Base-by-base conservation (phyloP, 2,329 filamentous ascomycete species). In the Thelonectria rubi region DNA sequence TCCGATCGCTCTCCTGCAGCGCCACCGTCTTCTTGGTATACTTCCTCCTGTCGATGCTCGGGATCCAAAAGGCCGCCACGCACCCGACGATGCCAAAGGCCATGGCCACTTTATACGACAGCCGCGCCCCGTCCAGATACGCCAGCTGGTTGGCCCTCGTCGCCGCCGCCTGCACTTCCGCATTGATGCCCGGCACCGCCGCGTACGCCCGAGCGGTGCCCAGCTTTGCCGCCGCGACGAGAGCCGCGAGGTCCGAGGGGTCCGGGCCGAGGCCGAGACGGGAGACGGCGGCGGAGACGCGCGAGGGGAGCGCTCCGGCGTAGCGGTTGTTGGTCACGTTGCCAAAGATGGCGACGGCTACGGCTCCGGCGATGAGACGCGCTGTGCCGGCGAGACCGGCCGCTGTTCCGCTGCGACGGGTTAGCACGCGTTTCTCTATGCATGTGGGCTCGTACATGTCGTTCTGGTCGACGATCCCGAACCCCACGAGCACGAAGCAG, bases 1-100 rank as follows among this genome's bases (percentile, higher is more conserved):
- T 26, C 5, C 51, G 40, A 18, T 60, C 58, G 8, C 40, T 55
- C 15, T 61, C 58, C 20, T 61, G 58, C 34, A 61, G 26, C 5
- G 58, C 58, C 6, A 61, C 53, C 8, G 58, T 61, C 47, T 61
- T 61, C 15, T 61, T 61, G 18, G 58, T 61, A n/a, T 61, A 61
- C 43, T 61, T 61, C 26, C 58, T 49, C 17, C 37, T 20, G 5
- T 61, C 58, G 12, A 61, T 61, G 14, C 53, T 61, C 9, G 58
- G 58, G 7, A 58, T 61, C 54, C 53, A 61, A 34, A 61, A 52
- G n/a, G 58, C 58, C 8, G 54, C 58, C 5, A 61, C 26, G 5
- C 54, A 61, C 1, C 58, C 58, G 1, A 61, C 37, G 5, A 61
- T 54, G 1, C 58, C 58, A 57, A 61, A 61, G 6, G 53, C 55